These are phyloP conservation scores for Gossypium thurberi DNA, from an alignment of 345 rosid species.

Conservation along the genomic window DNA sequence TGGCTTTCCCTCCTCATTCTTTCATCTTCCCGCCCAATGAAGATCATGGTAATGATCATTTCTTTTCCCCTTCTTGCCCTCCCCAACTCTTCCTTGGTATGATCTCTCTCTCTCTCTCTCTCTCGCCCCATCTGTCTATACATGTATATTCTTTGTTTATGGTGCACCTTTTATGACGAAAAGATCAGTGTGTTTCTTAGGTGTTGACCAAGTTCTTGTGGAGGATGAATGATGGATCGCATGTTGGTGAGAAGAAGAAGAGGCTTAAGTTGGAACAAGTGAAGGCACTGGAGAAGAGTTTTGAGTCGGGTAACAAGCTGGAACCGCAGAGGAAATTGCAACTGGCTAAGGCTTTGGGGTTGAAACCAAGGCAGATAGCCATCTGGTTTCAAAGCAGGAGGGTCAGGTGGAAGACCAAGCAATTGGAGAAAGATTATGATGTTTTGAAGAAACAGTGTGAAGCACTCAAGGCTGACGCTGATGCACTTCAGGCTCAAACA, in stretches of 20 bases:
- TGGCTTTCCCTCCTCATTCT: conserved; percentile 70
- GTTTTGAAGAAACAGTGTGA: conserved; percentile 60
- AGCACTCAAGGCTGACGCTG: conserved; percentile 55
- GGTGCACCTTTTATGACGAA: conserved; percentile 57
- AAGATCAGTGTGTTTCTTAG: conserved; percentile 75
- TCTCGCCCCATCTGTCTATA: conserved; percentile 8
- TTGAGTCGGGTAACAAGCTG: conserved; percentile 69
- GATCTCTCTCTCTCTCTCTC: background rate
- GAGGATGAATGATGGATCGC: conserved; percentile 81
- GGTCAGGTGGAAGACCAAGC: conserved; percentile 80
- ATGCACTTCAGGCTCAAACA: conserved; percentile 54
- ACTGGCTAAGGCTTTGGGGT: conserved; percentile 58
- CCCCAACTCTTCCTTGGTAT: no score
- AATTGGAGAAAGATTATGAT: conserved; percentile 62
- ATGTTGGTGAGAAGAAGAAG: conserved; percentile 71
- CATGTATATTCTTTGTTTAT: background rate
- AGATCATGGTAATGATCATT: conserved; percentile 22
- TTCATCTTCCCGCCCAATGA: conserved; percentile 66
- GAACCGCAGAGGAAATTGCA: conserved; percentile 74
- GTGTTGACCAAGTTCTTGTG: conserved; percentile 43
- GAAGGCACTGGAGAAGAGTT: conserved; percentile 67
- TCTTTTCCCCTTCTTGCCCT: conserved; percentile 22
- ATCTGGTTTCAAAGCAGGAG: conserved; percentile 78
- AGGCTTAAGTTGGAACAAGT: conserved; percentile 70
- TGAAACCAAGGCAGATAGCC: conserved; percentile 67